A percentile compares a stretch with the other conserved stretches of the same genome.
phyloP scores from a whole-genome alignment of 2,329 filamentous ascomycete species.

The Cordyceps fumosorosea region DNA sequence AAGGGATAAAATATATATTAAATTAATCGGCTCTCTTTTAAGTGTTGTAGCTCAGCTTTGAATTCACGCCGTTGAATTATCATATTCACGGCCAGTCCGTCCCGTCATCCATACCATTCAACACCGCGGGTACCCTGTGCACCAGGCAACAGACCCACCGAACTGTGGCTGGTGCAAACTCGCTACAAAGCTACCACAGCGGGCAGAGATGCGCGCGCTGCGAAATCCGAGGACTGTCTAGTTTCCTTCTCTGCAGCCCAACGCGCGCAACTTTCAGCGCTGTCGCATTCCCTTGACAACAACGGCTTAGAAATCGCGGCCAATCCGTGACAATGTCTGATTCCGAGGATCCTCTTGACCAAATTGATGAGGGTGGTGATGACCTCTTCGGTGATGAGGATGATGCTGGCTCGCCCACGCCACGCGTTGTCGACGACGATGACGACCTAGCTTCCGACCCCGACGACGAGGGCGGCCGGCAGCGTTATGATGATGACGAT shows the following conservation, averaged over 20 bases:
- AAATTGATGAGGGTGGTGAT: constrained; percentile 49
- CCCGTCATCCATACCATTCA: neutral
- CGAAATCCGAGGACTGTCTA: constrained; percentile 3
- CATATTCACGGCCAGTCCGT: neutral
- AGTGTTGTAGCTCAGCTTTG: too few species aligned
- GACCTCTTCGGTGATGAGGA: constrained; percentile 58
- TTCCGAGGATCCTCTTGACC: constrained; percentile 47
- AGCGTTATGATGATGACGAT: constrained; percentile 39
- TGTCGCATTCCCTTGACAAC: neutral
- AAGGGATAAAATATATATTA: too few species aligned
- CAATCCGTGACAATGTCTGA: constrained; percentile 42
- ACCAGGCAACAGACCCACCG: constrained; percentile 9
- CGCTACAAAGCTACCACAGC: neutral
- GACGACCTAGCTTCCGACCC: constrained; percentile 44
- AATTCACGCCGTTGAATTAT: neutral
- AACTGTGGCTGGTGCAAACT: constrained; percentile 7
- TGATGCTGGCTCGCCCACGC: constrained; percentile 58
- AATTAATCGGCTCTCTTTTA: too few species aligned
- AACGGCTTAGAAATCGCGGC: neutral
- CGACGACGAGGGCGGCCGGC: constrained; percentile 35
- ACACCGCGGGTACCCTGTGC: neutral
- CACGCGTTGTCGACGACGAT: constrained; percentile 53
- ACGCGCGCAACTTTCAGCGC: neutral
- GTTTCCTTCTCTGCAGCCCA: neutral
- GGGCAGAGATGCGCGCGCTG: neutral